Evolutionary conservation across 805 yeast species (phyloP).

Genomic region (Zygosaccharomyces siamensis): DNA sequence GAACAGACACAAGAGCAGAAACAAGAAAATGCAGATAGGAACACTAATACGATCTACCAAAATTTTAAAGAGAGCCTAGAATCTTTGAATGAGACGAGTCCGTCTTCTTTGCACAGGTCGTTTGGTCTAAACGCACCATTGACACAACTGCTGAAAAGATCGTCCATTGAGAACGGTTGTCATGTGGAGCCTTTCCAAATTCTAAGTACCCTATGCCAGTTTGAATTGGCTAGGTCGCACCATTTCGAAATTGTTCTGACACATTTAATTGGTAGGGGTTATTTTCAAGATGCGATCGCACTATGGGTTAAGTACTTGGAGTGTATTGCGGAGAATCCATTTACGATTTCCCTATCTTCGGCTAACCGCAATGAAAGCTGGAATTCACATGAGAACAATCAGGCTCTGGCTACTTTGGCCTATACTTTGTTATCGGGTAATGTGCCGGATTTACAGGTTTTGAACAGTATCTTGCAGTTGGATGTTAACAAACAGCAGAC

Average conservation of each 20-base stretch:
- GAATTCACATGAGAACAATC: conserved; percentile 20
- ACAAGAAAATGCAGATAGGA: conserved; percentile 2
- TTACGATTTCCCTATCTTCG: conserved; percentile 7
- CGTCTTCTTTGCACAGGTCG: conserved; percentile 17
- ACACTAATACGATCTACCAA: conserved; percentile 11
- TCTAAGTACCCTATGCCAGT: conserved; percentile 23
- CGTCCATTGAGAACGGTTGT: conserved; percentile 13
- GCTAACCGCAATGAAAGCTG: conserved; percentile 10
- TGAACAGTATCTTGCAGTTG: conserved; percentile 25
- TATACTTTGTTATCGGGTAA: conserved; percentile 25
- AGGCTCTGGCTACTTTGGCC: conserved; percentile 24
- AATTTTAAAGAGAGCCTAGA: conserved; percentile 13
- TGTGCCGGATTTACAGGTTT: conserved; percentile 18
- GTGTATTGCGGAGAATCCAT: conserved; percentile 16
- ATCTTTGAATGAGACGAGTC: conserved; percentile 12
- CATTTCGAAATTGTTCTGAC: conserved; percentile 29
- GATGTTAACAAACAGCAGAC: conserved; percentile 10
- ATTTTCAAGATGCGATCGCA: conserved; percentile 29
- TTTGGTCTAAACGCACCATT: conserved; percentile 21
- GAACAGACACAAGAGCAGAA: background rate
- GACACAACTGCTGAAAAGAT: conserved; percentile 13
- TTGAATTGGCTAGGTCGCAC: conserved; percentile 26
- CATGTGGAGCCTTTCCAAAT: conserved; percentile 27
- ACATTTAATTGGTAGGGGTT: conserved; percentile 16
- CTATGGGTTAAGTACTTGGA: conserved; percentile 33